A percentile compares a stretch with the other conserved stretches of the same genome.
Conservation (phyloP, 352 stramenopile species). For the Hyaloperonospora brassicae region DNA sequence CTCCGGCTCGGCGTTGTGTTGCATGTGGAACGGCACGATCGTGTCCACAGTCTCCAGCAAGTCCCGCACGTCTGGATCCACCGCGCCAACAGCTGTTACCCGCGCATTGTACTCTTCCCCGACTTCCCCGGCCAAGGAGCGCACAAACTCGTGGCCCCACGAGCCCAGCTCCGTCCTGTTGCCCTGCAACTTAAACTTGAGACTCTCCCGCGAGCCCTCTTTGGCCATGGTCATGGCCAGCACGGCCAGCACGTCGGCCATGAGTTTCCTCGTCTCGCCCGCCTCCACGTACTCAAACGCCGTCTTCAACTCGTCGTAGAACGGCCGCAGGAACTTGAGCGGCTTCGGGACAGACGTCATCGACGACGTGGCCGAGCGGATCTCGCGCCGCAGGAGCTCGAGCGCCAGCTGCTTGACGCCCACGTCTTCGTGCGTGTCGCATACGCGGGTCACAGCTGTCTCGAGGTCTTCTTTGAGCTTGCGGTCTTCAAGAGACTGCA, state of each 20-base stretch:
- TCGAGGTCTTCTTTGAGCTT: slow-evolving; percentile 91
- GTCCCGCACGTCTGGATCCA: slow-evolving; percentile 82
- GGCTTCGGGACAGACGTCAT: slow-evolving; percentile 99
- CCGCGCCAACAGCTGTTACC: slow-evolving; percentile 38
- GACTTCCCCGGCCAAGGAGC: slow-evolving; percentile 95
- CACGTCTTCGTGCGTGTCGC: slow-evolving; percentile 48
- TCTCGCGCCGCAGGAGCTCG: slow-evolving; percentile 95
- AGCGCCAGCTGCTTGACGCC: slow-evolving; percentile 86
- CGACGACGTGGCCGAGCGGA: slow-evolving; percentile 93
- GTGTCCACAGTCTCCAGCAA: slow-evolving; percentile 94
- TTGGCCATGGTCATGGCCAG: slow-evolving; percentile 98
- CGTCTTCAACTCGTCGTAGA: slow-evolving; percentile 91
- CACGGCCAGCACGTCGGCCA: slow-evolving; percentile 87
- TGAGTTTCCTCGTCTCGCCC: slow-evolving; percentile 66
- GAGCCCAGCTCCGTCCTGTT: slow-evolving; percentile 88
- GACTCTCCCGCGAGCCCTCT: slow-evolving; percentile 81
- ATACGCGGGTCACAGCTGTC: slow-evolving; percentile 73
- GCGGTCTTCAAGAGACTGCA: slow-evolving; percentile 86
- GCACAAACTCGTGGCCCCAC: slow-evolving; percentile 99
- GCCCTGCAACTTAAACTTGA: slow-evolving; percentile 88
- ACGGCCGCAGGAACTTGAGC: slow-evolving; percentile 97
- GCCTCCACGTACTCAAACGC: slow-evolving; percentile 43
- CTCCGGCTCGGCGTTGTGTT: slow-evolving; percentile 98
- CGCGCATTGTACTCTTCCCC: slow-evolving; percentile 87
- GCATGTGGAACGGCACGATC: slow-evolving; percentile 98